Evolutionary conservation across 805 yeast species (phyloP), one percentile per base, ranked within the genome.

Genomic region (Zygotorulaspora florentina): DNA sequence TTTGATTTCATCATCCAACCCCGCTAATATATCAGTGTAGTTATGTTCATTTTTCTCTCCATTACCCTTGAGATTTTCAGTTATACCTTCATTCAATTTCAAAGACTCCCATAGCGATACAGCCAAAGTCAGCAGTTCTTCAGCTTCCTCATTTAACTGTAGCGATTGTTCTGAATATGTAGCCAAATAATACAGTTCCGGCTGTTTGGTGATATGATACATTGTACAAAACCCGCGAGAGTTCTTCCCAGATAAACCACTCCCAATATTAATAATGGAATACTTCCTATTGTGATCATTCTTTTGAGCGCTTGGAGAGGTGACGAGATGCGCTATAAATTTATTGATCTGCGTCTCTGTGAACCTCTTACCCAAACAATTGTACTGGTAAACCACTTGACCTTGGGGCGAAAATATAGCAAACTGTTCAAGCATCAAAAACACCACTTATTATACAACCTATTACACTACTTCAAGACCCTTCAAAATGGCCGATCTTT

Each of bases 161-260:
- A 73, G 64, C 33, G 55, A 72, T 69, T 43, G 69, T 56, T 44
- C 74, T 55, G 50, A 80, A 66, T 35, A 79, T 67, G 67, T 71
- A 66, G 30, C 73, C 63, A 49, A 71, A 42, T 57, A 62, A 39
- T 56, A 58, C 25, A 65, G 28, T 28, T 59, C 63, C 2, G 69
- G 69, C 36, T 61, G 62, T 39, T 58, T 63, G 15, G 55, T 73
- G 16, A 61, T 55, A 42, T 55, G 47, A 42, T 54, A 62, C 61
- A 61, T 55, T 8, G 59, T 40, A 23, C 51, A 47, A 30, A 59
- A 59, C 11, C 50, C 43, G 40, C 57, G 56, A 10, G 42, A 33
- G 28, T 39, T 39, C 13, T 39, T 27, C 13, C 35, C 27, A 15
- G 28, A 40, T 5, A 31, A 23, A 3, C 43, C 27, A 3, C 44